Percentiles rank a stretch among this genome's conserved stretches.
Evolutionary conservation across 169 alveolate genomes (phyloP).

Genomic region (Sarcocystis neurona): DNA sequence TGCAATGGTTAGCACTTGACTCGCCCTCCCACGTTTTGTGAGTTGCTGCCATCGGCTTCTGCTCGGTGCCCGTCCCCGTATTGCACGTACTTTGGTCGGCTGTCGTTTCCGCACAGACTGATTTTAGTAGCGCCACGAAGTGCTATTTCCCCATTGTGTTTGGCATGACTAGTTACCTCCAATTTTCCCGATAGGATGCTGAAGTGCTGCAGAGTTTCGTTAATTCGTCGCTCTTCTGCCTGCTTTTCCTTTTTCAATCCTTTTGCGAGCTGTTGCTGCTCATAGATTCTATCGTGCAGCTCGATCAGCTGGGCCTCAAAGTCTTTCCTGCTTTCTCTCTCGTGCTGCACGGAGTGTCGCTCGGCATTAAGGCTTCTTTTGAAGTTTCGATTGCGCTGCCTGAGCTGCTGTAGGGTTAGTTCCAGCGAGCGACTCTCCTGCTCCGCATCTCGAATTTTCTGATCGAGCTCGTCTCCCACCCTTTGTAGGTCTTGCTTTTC

Average conservation of each 20-base stretch:
- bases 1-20: no score
- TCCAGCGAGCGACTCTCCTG: background rate
- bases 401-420: constrained; percentile 9
- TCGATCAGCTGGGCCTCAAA: background rate
- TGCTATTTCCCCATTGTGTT: no score
- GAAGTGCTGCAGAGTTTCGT: no score
- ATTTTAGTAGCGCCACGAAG: no score
- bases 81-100: no score
- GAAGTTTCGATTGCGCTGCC: background rate
- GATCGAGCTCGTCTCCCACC: constrained; percentile 35
- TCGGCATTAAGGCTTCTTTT: background rate
- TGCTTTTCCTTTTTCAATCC: background rate
- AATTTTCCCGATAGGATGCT: no score
- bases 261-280: background rate
- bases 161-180: no score
- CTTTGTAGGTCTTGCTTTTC: constrained; percentile 40
- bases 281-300: background rate
- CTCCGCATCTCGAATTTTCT: background rate
- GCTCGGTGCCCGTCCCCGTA: no score
- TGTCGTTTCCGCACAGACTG: no score
- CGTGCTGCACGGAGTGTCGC: background rate
- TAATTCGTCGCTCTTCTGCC: background rate
- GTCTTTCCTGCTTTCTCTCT: background rate
- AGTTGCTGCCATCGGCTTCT: no score
- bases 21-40: no score